A percentile compares a stretch with the other conserved stretches of the same genome.
Evolutionary conservation across 805 yeast genomes (phyloP).

Genomic region (Schwanniomyces polymorphus): DNA sequence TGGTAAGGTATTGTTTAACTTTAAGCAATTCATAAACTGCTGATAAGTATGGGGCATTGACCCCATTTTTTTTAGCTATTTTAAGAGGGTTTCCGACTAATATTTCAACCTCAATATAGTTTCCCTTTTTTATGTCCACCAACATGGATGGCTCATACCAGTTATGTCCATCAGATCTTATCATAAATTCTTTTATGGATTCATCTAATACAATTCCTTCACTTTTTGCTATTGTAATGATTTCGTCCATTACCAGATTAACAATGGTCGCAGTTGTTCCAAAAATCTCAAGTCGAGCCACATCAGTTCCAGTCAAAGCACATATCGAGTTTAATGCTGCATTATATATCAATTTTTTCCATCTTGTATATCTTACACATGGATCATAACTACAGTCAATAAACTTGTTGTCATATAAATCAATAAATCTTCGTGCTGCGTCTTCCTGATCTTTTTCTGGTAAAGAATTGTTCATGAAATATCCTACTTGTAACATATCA

Average conservation of each 20-base stretch:
- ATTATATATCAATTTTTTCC: conserved; percentile 24
- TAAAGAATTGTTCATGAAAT: conserved; percentile 2
- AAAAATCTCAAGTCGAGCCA: conserved; percentile 19
- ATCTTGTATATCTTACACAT: conserved; percentile 41
- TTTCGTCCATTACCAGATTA: conserved; percentile 18
- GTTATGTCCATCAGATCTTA: conserved; percentile 15
- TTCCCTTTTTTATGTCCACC: conserved; percentile 20
- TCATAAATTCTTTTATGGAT: conserved; percentile 16
- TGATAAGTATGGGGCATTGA: conserved; percentile 16
- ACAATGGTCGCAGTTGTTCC: conserved; percentile 19
- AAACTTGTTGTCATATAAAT: conserved; percentile 1
- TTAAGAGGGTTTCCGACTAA: conserved; percentile 20
- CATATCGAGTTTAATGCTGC: conserved; percentile 24
- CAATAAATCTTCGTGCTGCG: conserved; percentile 1
- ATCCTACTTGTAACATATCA: conserved; percentile 8
- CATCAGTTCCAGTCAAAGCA: conserved; percentile 19
- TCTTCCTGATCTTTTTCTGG: conserved; percentile 11
- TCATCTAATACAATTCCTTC: conserved; percentile 20
- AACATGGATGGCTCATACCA: conserved; percentile 27
- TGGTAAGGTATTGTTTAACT: conserved; percentile 16
- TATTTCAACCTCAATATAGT: conserved; percentile 21
- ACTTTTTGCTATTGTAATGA: conserved; percentile 18
- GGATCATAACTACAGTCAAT: conserved; percentile 33
- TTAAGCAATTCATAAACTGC: conserved; percentile 15
- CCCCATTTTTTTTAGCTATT: conserved; percentile 16